These are phyloP conservation scores for Verticillium nonalfalfae DNA, from an alignment of 2,329 filamentous ascomycete genomes.

Conservation along the genomic window DNA sequence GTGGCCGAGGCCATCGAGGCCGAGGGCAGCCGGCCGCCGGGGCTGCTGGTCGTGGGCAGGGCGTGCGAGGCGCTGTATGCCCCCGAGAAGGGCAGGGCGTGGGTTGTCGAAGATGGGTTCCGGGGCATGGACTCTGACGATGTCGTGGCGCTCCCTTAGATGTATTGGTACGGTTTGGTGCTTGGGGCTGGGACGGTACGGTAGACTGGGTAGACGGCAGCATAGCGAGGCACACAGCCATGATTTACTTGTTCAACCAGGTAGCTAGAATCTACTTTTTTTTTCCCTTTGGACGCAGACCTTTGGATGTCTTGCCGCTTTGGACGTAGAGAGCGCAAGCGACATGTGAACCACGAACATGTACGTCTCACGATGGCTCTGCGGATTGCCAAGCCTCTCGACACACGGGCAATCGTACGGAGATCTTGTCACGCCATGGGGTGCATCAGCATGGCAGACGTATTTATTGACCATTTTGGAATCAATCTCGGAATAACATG, in stretches of 20 bases:
- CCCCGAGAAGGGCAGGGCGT: slow-evolving; percentile 53
- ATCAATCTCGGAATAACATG: no score
- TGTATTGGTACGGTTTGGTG: neutral
- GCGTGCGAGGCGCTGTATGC: slow-evolving; percentile 74
- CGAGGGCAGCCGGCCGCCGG: slow-evolving; percentile 84
- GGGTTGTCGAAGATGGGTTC: slow-evolving; percentile 87
- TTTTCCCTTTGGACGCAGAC: neutral
- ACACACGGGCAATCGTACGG: no score
- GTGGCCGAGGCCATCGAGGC: slow-evolving; percentile 80
- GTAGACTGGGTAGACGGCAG: neutral
- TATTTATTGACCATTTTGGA: no score
- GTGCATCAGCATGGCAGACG: no score
- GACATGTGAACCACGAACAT: neutral
- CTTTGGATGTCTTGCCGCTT: neutral
- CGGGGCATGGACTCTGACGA: slow-evolving; percentile 55
- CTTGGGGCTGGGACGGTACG: neutral
- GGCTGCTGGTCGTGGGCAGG: slow-evolving; percentile 75
- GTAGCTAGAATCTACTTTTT: neutral
- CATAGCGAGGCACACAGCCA: neutral
- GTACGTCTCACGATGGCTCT: no score
- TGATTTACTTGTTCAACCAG: neutral
- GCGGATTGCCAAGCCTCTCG: no score
- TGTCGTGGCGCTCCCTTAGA: slow-evolving; percentile 1
- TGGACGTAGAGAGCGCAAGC: neutral
- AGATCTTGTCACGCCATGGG: no score